Conservation (phyloP, 768 basidiomycete species). For the Chlorophyllum brunneum region DNA sequence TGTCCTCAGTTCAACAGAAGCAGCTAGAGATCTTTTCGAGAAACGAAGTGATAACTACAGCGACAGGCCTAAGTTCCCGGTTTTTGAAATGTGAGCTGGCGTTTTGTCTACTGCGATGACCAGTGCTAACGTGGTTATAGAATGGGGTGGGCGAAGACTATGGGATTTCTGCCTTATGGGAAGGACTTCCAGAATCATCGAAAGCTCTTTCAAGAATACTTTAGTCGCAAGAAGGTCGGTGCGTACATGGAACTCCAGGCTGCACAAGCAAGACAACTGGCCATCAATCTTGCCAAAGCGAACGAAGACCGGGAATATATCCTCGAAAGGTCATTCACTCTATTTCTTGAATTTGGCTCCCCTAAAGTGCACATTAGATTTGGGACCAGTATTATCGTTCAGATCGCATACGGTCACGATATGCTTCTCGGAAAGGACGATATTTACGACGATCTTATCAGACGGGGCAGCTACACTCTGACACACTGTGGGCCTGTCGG, state of each 20-base stretch:
- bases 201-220: constrained; percentile 1
- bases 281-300: neutral
- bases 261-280: neutral
- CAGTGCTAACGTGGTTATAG: neutral
- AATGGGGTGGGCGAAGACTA: neutral
- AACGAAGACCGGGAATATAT: neutral
- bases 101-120: neutral
- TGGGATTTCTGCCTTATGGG: neutral
- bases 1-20: constrained; percentile 13
- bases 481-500: constrained; percentile 3
- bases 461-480: neutral
- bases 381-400: neutral
- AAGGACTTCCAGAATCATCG: constrained; percentile 9
- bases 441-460: neutral
- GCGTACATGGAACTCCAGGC: neutral
- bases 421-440: neutral
- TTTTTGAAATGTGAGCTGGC: neutral
- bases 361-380: neutral
- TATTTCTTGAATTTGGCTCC: neutral
- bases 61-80: neutral
- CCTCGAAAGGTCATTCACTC: neutral
- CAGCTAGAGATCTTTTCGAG: constrained; percentile 18
- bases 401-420: neutral
- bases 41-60: constrained; percentile 17
- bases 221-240: neutral